phyloP scores from a whole-genome alignment of 305 asterid genomes.

The Fraxinus paxiana region DNA sequence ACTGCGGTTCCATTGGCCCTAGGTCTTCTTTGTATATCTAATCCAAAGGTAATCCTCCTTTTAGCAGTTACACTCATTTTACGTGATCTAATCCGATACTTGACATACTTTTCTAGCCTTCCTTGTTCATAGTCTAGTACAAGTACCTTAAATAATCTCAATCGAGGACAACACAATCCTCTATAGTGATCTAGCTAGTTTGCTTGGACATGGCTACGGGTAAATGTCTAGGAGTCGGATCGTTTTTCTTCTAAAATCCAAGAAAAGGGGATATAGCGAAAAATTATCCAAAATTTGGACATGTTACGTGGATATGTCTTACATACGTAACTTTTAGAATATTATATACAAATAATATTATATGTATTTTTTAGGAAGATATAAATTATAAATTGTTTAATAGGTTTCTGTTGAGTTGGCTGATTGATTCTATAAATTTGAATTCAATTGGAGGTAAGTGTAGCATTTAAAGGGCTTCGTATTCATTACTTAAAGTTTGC shows the following conservation, averaged over 20 bases:
- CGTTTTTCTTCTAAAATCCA: neutral
- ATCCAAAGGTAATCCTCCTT: conserved; percentile 63
- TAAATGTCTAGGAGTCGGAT: neutral
- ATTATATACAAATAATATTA: neutral
- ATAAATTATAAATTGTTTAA: neutral
- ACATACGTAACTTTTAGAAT: neutral
- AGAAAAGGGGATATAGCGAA: neutral
- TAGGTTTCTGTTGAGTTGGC: neutral
- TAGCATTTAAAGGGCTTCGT: neutral
- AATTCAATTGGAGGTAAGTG: neutral
- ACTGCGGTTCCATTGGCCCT: conserved; percentile 89
- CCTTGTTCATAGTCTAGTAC: neutral
- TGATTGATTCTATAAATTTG: neutral
- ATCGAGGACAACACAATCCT: neutral
- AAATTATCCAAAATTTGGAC: neutral
- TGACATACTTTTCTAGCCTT: neutral
- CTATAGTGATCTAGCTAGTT: neutral
- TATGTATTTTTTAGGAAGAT: neutral
- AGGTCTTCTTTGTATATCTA: conserved; percentile 89
- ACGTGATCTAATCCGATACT: neutral
- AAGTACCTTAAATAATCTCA: neutral
- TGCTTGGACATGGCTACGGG: neutral
- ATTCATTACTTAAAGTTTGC: neutral
- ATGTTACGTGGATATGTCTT: neutral
- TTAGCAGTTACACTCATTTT: neutral